Evolutionary conservation across 768 basidiomycete species (phyloP), one percentile per base, ranked within the genome.

Genomic region (Agaricus subrufescens): DNA sequence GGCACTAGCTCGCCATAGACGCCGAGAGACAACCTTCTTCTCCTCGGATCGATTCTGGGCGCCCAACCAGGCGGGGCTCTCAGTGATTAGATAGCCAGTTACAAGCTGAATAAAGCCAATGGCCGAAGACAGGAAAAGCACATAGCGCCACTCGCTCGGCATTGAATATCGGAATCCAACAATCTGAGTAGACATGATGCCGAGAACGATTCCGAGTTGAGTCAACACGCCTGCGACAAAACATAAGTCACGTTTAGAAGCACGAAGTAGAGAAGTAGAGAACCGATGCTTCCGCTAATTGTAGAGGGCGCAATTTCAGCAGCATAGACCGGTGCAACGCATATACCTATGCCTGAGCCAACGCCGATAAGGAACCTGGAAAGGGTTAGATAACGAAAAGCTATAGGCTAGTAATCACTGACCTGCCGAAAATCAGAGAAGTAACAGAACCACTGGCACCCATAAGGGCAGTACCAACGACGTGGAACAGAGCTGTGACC

Each of bases 311-410:
- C 84, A 11, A 96, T 86, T 68, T 94, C 91, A 4, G 88, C 78
- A n/a, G 96, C 75, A 69, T 84, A 94, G 37, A 94, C 79, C 9
- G 94, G 94, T 3, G 83, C 82, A n/a, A 91, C 82, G 61, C 88
- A 89, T 6, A 91, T 68, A 37, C 87, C 87, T 54, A 90, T 65
- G 40, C 90, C 89, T 42, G 87, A 82, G 29, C 83, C 85, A 15
- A 86, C 61, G n/a, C 91, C 87, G 9, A 85, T 80, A 31, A 89
- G 63, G 56, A 85, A 74, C 63, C 87, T 88, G 60, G 55, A 34
- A 46, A 46, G 25, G 47, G 34, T 49, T 55, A 58, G 56, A 38
- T 42, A 15, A 58, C 12, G 26, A 23, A 26, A 39, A 3, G 50
- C 42, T 26, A 29, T 49, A 54, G n/a, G 45, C 37, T 12, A 51